Evolutionary conservation across 2,329 filamentous ascomycete species (phyloP).

Genomic region (Cylindrodendrum hubeiense): DNA sequence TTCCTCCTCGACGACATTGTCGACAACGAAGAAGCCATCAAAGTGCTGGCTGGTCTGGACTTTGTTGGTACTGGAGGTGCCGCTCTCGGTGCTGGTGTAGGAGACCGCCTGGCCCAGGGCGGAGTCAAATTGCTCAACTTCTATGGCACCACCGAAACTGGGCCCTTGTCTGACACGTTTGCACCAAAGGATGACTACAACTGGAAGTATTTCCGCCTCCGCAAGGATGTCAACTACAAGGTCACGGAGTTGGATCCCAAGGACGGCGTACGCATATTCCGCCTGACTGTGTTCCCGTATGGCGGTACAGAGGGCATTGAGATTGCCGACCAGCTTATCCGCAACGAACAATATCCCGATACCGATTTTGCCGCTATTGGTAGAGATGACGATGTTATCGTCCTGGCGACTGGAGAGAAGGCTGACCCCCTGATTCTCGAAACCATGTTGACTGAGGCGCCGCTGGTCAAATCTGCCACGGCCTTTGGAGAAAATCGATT

Average conservation of each 20-base stretch:
- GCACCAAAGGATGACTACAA: conserved; percentile 46
- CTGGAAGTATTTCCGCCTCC: conserved; percentile 47
- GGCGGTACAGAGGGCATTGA: conserved; percentile 45
- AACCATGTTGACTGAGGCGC: conserved; percentile 29
- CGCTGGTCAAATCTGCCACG: conserved; percentile 31
- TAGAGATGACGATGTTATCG: conserved; percentile 48
- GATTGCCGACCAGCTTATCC: conserved; percentile 49
- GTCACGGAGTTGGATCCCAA: conserved; percentile 36
- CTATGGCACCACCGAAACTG: conserved; percentile 52
- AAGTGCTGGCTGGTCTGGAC: conserved; percentile 36
- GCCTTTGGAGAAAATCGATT: conserved; percentile 39
- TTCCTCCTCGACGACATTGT: conserved; percentile 50
- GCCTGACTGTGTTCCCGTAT: conserved; percentile 44
- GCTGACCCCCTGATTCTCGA: conserved; percentile 39
- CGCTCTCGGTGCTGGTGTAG: conserved; percentile 43
- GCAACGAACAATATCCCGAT: conserved; percentile 39
- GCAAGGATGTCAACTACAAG: conserved; percentile 46
- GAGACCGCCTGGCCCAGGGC: conserved; percentile 34
- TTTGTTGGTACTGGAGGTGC: conserved; percentile 51
- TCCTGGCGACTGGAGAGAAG: conserved; percentile 43
- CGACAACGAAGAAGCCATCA: conserved; percentile 26
- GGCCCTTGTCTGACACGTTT: conserved; percentile 50
- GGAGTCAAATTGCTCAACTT: conserved; percentile 49
- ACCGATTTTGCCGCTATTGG: conserved; percentile 46
- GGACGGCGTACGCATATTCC: conserved; percentile 35